A percentile compares a stretch with the other conserved stretches of the same genome.
Evolutionary conservation across 805 yeast genomes (phyloP).

Genomic region (Ogataea minuta): DNA sequence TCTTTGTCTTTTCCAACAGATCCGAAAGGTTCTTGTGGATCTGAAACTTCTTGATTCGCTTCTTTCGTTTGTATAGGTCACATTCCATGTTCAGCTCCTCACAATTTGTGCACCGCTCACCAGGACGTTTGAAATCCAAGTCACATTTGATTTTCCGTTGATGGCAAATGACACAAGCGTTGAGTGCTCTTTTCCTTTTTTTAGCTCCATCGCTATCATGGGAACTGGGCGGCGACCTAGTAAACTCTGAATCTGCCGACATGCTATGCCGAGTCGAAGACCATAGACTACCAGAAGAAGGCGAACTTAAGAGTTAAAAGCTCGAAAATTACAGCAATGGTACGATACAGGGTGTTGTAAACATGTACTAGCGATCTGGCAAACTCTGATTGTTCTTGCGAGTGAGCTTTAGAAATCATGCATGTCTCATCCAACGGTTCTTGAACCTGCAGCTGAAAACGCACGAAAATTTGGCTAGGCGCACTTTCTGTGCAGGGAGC

Average conservation of each 20-base stretch:
- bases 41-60: conserved; percentile 17
- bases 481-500: background rate
- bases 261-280: background rate
- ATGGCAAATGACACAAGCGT: conserved; percentile 72
- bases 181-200: conserved; percentile 56
- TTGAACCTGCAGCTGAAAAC: conserved; percentile 2
- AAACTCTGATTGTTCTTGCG: background rate
- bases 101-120: conserved; percentile 51
- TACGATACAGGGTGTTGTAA: too few relatives aligned
- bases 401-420: background rate
- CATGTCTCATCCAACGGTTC: conserved; percentile 6
- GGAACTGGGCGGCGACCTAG: conserved; percentile 6
- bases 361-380: background rate
- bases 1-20: conserved; percentile 11
- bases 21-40: conserved; percentile 14
- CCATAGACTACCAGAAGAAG: background rate
- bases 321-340: too few relatives aligned
- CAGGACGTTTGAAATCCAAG: conserved; percentile 53
- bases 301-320: too few relatives aligned
- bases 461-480: background rate
- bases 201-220: conserved; percentile 6
- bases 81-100: conserved; percentile 53
- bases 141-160: conserved; percentile 72
- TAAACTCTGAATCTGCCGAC: conserved; percentile 5
- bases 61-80: conserved; percentile 58